Percentiles rank a stretch among this genome's conserved stretches.
Conservation (phyloP, 2,329 filamentous ascomycete genomes). For the Microsporum audouinii region DNA sequence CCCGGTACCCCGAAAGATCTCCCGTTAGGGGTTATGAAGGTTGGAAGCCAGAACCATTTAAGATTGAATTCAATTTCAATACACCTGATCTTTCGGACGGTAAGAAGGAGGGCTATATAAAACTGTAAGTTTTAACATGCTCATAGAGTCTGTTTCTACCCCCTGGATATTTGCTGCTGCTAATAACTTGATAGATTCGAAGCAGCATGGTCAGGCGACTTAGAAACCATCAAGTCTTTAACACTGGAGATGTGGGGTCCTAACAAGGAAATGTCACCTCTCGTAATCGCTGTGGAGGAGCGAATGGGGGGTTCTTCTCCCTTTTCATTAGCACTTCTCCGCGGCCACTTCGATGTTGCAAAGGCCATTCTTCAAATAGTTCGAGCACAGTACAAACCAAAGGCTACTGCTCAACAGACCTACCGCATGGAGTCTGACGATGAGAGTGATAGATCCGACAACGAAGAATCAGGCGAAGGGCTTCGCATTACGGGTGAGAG, state of each 20-base stretch:
- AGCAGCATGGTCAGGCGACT: slow-evolving; percentile 55
- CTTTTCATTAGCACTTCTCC: slow-evolving; percentile 57
- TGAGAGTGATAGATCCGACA: background rate
- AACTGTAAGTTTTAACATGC: background rate
- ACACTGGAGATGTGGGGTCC: slow-evolving; percentile 30
- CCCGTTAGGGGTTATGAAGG: too few species aligned
- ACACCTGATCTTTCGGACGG: background rate
- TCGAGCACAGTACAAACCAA: slow-evolving; percentile 54
- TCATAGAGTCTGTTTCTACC: background rate
- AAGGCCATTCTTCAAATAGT: slow-evolving; percentile 58
- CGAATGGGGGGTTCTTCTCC: slow-evolving; percentile 39
- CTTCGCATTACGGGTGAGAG: background rate
- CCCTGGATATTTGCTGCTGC: background rate
- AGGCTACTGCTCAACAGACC: slow-evolving; percentile 10
- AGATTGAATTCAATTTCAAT: slow-evolving; percentile 2
- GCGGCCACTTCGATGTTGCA: slow-evolving; percentile 54
- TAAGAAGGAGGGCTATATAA: slow-evolving; percentile 1
- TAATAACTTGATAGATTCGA: slow-evolving; percentile 30
- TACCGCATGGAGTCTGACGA: slow-evolving; percentile 24
- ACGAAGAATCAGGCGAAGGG: background rate
- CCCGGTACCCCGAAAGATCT: background rate
- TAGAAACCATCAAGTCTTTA: slow-evolving; percentile 43
- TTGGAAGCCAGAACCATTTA: background rate
- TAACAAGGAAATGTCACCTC: slow-evolving; percentile 42
- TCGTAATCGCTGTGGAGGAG: slow-evolving; percentile 54